These are phyloP conservation scores for Lasiosphaeria ovina DNA, from an alignment of 495 filamentous ascomycete species.

Conservation along the genomic window DNA sequence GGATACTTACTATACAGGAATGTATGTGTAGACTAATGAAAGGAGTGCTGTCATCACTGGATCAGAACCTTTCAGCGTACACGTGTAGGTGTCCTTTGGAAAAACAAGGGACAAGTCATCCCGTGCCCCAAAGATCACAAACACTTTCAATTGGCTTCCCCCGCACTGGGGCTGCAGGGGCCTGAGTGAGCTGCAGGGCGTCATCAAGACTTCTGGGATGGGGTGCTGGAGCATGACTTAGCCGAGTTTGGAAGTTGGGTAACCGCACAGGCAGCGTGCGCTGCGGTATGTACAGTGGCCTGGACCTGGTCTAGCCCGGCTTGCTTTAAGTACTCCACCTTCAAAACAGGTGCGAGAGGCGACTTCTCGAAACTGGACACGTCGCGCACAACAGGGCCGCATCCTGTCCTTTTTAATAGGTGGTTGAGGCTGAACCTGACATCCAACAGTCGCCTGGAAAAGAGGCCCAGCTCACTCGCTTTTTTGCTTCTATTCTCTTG, in stretches of 20 bases:
- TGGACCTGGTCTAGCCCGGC: constrained; percentile 14
- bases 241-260: constrained; percentile 17
- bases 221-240: constrained; percentile 6
- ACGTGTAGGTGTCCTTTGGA: no score
- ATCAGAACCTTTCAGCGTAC: no score
- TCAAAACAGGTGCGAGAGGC: constrained; percentile 15
- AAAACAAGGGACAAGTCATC: background rate
- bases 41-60: no score
- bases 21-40: no score
- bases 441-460: constrained; percentile 7
- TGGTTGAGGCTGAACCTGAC: constrained; percentile 20
- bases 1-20: no score
- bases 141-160: constrained; percentile 23
- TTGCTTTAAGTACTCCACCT: constrained; percentile 2
- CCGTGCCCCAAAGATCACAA: background rate
- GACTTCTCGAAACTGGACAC: constrained; percentile 33
- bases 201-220: background rate
- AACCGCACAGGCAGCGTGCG: no score
- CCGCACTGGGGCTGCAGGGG: constrained; percentile 9
- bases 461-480: constrained; percentile 18
- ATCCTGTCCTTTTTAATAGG: constrained; percentile 10
- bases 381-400: constrained; percentile 27
- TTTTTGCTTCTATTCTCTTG: constrained; percentile 11
- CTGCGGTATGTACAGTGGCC: constrained; percentile 9
- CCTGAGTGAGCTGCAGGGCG: constrained; percentile 3